Percentiles rank a stretch among this genome's conserved stretches.
phyloP scores from a whole-genome alignment of 1,284 basidiomycete genomes.

The Moesziomyces sp. region DNA sequence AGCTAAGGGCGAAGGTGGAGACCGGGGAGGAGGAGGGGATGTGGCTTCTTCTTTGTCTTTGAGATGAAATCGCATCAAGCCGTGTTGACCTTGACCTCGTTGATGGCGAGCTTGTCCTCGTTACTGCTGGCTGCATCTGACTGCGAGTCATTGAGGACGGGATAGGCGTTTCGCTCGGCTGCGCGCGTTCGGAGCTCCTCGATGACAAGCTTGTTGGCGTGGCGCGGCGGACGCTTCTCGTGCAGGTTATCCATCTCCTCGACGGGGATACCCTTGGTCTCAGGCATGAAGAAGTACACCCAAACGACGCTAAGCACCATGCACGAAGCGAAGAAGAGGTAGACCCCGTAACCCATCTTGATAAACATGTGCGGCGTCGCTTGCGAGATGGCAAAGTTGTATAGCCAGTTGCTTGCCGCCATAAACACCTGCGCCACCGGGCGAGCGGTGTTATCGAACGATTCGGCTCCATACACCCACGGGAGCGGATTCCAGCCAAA shows the following conservation, averaged over 20 bases:
- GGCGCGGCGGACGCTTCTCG: conserved; percentile 19
- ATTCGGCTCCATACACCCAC: conserved; percentile 71
- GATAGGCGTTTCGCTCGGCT: conserved; percentile 14
- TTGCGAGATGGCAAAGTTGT: conserved; percentile 74
- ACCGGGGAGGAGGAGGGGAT: too few species aligned
- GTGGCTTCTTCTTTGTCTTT: too few species aligned
- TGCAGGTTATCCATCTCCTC: conserved; percentile 74
- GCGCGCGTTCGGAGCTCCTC: conserved; percentile 28
- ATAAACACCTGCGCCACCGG: conserved; percentile 83
- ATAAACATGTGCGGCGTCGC: conserved; percentile 57
- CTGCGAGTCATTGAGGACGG: conserved; percentile 8
- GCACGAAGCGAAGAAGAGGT: conserved; percentile 75
- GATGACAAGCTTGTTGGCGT: conserved; percentile 21
- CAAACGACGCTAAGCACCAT: conserved; percentile 75
- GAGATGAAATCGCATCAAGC: conserved; percentile 3
- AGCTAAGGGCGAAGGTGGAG: too few species aligned
- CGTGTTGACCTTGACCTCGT: conserved; percentile 27
- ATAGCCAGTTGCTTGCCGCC: conserved; percentile 83
- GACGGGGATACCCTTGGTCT: conserved; percentile 79
- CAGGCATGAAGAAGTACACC: conserved; percentile 74
- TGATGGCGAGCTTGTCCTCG: conserved; percentile 8
- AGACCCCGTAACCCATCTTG: conserved; percentile 72
- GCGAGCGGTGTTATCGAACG: conserved; percentile 84
- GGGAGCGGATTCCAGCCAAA: conserved; percentile 61
- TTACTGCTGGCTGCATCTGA: conserved; percentile 9